Evolutionary conservation across 2,329 filamentous ascomycete genomes (phyloP).

Genomic region (Furcasterigmium furcatum): DNA sequence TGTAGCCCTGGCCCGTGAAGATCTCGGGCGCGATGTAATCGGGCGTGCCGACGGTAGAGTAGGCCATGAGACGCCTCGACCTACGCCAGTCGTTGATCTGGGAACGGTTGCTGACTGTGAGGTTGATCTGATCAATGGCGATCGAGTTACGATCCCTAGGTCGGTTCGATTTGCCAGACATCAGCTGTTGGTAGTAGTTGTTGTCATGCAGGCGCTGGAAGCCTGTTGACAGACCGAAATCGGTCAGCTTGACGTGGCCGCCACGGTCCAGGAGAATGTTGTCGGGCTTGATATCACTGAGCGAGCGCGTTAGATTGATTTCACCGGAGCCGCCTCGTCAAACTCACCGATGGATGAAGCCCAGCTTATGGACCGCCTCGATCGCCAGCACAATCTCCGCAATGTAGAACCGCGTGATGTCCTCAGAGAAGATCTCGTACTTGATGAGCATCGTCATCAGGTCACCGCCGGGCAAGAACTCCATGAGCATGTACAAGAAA

Average conservation of each 20-base stretch:
- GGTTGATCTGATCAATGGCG: constrained; percentile 94
- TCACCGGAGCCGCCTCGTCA: constrained; percentile 8
- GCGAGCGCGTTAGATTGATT: constrained; percentile 3
- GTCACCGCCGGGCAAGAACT: constrained; percentile 96
- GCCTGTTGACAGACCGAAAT: constrained; percentile 95
- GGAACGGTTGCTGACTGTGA: constrained; percentile 95
- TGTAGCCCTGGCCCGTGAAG: constrained; percentile 94
- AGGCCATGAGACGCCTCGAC: constrained; percentile 91
- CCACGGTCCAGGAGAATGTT: constrained; percentile 95
- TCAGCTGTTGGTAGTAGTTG: constrained; percentile 94
- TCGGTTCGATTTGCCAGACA: constrained; percentile 73
- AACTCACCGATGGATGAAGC: constrained; percentile 93
- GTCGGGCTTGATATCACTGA: constrained; percentile 96
- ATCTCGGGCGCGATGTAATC: constrained; percentile 99
- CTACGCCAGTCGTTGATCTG: constrained; percentile 99
- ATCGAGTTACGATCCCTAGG: constrained; percentile 87
- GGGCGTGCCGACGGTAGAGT: constrained; percentile 95
- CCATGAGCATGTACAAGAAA: constrained; percentile 99
- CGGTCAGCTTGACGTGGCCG: constrained; percentile 96
- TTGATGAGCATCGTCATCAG: constrained; percentile 99
- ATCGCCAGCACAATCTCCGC: constrained; percentile 98
- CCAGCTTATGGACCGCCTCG: constrained; percentile 94
- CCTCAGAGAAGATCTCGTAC: constrained; percentile 98
- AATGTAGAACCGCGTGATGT: constrained; percentile 99
- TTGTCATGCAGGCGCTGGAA: constrained; percentile 98